Evolutionary conservation across 139 green algal species (phyloP).

Genomic region (Chlorella vulgaris): DNA sequence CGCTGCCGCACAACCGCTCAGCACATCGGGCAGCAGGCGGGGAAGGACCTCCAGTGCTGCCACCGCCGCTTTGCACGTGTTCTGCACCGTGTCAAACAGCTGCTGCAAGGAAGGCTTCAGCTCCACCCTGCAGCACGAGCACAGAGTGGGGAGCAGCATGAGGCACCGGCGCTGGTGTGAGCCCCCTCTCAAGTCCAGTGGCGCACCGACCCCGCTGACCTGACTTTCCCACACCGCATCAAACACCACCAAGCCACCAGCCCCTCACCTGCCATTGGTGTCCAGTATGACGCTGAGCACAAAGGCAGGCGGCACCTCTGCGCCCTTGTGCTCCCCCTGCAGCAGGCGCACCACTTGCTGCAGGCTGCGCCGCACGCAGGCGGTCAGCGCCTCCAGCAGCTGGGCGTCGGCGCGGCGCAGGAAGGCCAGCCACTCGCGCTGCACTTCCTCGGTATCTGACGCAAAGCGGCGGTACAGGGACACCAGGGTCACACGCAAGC

Average conservation of each 20-base stretch:
- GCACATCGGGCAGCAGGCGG: conserved; percentile 14
- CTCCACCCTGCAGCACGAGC: conserved; percentile 39
- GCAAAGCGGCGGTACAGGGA: conserved; percentile 76
- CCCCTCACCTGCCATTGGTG: conserved; percentile 29
- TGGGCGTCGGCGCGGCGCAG: conserved; percentile 59
- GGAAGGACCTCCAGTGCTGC: conserved; percentile 16
- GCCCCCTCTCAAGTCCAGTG: no score
- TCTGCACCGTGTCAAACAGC: conserved; percentile 85
- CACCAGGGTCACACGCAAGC: conserved; percentile 65
- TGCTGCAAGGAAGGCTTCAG: conserved; percentile 67
- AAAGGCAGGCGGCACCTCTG: conserved; percentile 74
- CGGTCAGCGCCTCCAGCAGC: conserved; percentile 82
- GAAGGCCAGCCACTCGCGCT: conserved; percentile 84
- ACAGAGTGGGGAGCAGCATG: no score
- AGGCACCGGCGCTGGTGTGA: no score
- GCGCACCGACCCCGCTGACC: no score
- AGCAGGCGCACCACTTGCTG: conserved; percentile 82
- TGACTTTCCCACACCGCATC: no score
- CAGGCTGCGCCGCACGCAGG: conserved; percentile 77
- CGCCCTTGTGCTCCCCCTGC: conserved; percentile 63
- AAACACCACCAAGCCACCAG: background rate
- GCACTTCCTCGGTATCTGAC: conserved; percentile 82
- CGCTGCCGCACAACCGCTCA: conserved; percentile 1
- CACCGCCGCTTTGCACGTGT: conserved; percentile 58
- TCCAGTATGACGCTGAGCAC: conserved; percentile 66